Conservation (phyloP, 2,329 filamentous ascomycete species). For the Lecanicillium sp. region DNA sequence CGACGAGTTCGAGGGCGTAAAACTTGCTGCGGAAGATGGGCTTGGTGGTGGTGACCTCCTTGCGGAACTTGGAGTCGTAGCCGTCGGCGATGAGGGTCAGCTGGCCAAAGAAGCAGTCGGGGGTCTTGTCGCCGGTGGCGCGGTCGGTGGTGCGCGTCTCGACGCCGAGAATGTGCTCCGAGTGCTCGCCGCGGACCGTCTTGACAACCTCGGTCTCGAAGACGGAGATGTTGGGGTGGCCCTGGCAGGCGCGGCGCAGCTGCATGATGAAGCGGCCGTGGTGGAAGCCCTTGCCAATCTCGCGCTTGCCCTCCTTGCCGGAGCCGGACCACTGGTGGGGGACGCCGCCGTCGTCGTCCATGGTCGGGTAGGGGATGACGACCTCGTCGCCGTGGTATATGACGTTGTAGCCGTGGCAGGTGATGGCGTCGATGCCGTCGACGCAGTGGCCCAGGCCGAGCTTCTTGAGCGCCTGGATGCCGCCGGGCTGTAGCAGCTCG, state of each 20-base stretch:
- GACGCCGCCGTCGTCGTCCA: constrained; percentile 40
- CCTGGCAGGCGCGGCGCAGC: constrained; percentile 66
- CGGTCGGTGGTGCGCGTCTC: constrained; percentile 60
- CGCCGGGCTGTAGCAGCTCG: constrained; percentile 89
- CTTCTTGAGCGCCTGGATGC: constrained; percentile 70
- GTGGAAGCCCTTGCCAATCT: constrained; percentile 77
- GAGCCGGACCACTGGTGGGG: constrained; percentile 26
- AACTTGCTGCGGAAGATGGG: constrained; percentile 79
- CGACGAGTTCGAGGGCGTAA: constrained; percentile 86
- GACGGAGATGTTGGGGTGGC: constrained; percentile 76
- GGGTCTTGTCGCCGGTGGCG: constrained; percentile 43
- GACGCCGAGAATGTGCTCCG: constrained; percentile 73
- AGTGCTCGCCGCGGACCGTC: constrained; percentile 62
- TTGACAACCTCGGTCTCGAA: constrained; percentile 82
- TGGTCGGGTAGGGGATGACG: constrained; percentile 69
- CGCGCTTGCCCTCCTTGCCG: constrained; percentile 30
- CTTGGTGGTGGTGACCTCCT: constrained; percentile 59
- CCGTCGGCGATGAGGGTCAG: constrained; percentile 89
- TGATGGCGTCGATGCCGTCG: constrained; percentile 80
- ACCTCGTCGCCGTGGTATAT: constrained; percentile 70
- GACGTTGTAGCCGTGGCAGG: constrained; percentile 80
- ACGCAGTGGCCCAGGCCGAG: constrained; percentile 76
- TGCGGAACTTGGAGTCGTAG: constrained; percentile 87
- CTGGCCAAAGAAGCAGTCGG: constrained; percentile 78
- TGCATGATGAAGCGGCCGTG: constrained; percentile 88